Percentiles rank a stretch among this genome's conserved stretches.
Evolutionary conservation across 2,329 filamentous ascomycete genomes (phyloP).

Genomic region (Pyrenophora graminea): DNA sequence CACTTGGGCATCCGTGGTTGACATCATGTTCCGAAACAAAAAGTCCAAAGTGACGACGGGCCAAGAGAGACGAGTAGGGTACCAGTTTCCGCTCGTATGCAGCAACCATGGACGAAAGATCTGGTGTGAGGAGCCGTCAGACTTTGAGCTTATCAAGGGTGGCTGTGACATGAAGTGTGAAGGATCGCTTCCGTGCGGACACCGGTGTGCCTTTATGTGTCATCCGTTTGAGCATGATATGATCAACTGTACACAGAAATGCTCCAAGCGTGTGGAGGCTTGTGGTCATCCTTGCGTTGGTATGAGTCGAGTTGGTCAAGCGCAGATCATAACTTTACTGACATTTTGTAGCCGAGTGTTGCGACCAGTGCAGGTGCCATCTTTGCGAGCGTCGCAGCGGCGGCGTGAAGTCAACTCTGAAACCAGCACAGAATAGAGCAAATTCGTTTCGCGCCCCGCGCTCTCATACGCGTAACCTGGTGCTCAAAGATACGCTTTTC

Average conservation of each 20-base stretch:
- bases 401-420: conserved; percentile 34
- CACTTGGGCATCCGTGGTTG: conserved; percentile 58
- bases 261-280: conserved; percentile 20
- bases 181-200: conserved; percentile 39
- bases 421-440: conserved; percentile 14
- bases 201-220: conserved; percentile 40
- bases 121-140: conserved; percentile 50
- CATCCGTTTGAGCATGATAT: conserved; percentile 40
- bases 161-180: conserved; percentile 36
- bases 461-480: conserved; percentile 4
- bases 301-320: conserved; percentile 2
- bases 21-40: conserved; percentile 51
- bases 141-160: conserved; percentile 38
- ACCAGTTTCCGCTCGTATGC: conserved; percentile 67
- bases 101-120: conserved; percentile 59
- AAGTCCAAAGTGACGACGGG: conserved; percentile 37
- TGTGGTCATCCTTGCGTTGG: conserved; percentile 40
- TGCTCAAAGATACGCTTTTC: conserved; percentile 9
- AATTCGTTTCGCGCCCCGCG: not conserved
- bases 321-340: not conserved
- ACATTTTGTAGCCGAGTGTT: conserved; percentile 26
- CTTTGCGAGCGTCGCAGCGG: conserved; percentile 31
- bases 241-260: conserved; percentile 43
- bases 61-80: conserved; percentile 49
- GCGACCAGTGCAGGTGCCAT: conserved; percentile 36